Percentiles rank a stretch among this genome's conserved stretches.
phyloP scores from a whole-genome alignment of 1,139 yeast species.

The Candida tetrigidarum region DNA sequence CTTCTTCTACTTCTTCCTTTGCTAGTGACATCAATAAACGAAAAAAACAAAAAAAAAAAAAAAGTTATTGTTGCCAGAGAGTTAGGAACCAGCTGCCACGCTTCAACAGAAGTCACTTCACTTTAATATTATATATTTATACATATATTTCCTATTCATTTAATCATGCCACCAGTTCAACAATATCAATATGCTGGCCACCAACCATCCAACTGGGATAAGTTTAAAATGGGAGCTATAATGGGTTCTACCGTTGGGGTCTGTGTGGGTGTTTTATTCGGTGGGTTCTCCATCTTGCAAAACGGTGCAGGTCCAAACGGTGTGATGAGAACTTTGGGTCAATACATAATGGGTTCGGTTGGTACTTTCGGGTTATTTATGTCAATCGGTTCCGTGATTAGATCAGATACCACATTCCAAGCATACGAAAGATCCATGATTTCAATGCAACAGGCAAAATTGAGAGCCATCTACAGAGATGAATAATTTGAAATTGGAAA shows the following conservation, averaged over 20 bases:
- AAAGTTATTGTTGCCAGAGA: neutral
- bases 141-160: too few species aligned
- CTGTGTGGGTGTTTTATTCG: conserved; percentile 93
- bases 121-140: too few species aligned
- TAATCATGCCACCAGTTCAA: conserved; percentile 81
- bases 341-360: conserved; percentile 95
- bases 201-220: conserved; percentile 90
- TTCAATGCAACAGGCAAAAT: conserved; percentile 38
- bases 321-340: conserved; percentile 94
- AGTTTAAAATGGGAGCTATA: conserved; percentile 96
- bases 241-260: conserved; percentile 98
- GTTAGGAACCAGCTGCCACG: neutral
- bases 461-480: conserved; percentile 35
- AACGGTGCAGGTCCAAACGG: conserved; percentile 99
- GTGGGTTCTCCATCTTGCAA: conserved; percentile 88
- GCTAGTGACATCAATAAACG: too few species aligned
- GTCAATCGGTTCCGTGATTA: conserved; percentile 93
- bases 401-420: conserved; percentile 66
- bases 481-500: conserved; percentile 13
- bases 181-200: conserved; percentile 73
- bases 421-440: conserved; percentile 45
- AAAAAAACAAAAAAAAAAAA: neutral
- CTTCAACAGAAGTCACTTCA: neutral
- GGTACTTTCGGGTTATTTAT: conserved; percentile 96
- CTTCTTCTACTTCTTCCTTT: too few species aligned